Evolutionary conservation across 768 basidiomycete species (phyloP).

Genomic region (Auriscalpium microsporum): DNA sequence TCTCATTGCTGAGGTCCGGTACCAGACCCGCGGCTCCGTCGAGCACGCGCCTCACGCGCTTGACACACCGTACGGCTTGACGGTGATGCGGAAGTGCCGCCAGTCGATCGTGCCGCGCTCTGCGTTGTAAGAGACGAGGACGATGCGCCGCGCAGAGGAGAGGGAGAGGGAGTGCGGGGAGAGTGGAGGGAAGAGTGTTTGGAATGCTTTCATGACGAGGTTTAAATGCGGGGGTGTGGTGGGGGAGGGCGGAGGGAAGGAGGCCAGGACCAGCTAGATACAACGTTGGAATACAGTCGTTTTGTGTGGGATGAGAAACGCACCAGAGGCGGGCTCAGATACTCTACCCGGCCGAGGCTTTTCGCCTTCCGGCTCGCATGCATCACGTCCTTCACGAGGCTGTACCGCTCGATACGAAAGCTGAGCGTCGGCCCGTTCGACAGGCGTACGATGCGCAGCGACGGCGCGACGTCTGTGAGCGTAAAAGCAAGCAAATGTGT

Average conservation of each 20-base stretch:
- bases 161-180: slow-evolving; percentile 70
- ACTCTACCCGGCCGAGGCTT: slow-evolving; percentile 73
- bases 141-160: slow-evolving; percentile 87
- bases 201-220: slow-evolving; percentile 92
- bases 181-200: slow-evolving; percentile 92
- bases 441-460: slow-evolving; percentile 77
- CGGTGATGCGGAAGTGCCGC: slow-evolving; percentile 91
- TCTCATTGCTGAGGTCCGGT: slow-evolving; percentile 80
- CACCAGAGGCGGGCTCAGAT: slow-evolving; percentile 87
- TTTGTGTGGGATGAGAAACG: slow-evolving; percentile 20
- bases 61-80: slow-evolving; percentile 89
- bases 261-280: slow-evolving; percentile 81
- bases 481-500: slow-evolving; percentile 92
- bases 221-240: slow-evolving; percentile 76
- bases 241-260: slow-evolving; percentile 68
- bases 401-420: slow-evolving; percentile 89
- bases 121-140: slow-evolving; percentile 86
- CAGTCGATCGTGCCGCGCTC: slow-evolving; percentile 83
- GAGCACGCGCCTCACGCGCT: slow-evolving; percentile 80
- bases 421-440: slow-evolving; percentile 90
- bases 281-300: neutral
- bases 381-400: slow-evolving; percentile 77
- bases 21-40: slow-evolving; percentile 48
- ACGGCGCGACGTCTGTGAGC: slow-evolving; percentile 76
- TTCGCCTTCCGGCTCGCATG: slow-evolving; percentile 57